Base-by-base conservation (phyloP, 2,329 filamentous ascomycete genomes). In the Sordariomycetes sp. region DNA sequence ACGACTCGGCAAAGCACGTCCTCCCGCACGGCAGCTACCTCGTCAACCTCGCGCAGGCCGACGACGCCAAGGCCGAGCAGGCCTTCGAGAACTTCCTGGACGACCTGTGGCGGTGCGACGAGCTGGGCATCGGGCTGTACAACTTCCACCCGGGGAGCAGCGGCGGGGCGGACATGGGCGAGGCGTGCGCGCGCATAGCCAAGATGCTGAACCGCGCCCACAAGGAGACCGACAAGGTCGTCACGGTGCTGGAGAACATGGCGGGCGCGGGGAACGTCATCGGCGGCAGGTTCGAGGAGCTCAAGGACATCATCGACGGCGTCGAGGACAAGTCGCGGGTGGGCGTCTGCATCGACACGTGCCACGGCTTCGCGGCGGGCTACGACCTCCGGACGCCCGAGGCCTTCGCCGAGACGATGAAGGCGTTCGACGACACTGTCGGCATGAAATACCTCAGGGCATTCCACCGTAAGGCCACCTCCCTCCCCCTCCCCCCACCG, bases 121-220 rank as follows among this genome's bases (percentile, higher is more conserved):
- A 80, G 53, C 82, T 99, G 0, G 90, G 91, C 1, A 96, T 99
- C 66, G 79, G 75, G 61, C 79, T 97, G n/a, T 99, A 97, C 77
- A 99, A 99, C 72, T 97, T 99, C 74, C 94, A 99, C 69, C 94
- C 94, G 0, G 94, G 94, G 22, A 92, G 87, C 59, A 87, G 87
- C 1, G 88, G 87, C 59, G 85, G 86, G 53, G 80, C 81, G 37
- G 77, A 81, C 3, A 82, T 87, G 40, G 75, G 79, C 0, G 85
- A 83, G 22, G 92, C 92, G 3, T 86, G 96, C 59, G 77, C 73
- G 16, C 84, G 94, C 46, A 89, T 99, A 55, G 91, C 94, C 1
- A 76, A 79, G 50, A 88, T 92, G 65, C 79, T 99, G 55, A 97
- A 96, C 69, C 81, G 80, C 60, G 88, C 92, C 0, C 90, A 97